A percentile compares a stretch with the other conserved stretches of the same genome.
Evolutionary conservation across 108 stramenopile genomes (phyloP).

Genomic region (Nitzschia sp.): DNA sequence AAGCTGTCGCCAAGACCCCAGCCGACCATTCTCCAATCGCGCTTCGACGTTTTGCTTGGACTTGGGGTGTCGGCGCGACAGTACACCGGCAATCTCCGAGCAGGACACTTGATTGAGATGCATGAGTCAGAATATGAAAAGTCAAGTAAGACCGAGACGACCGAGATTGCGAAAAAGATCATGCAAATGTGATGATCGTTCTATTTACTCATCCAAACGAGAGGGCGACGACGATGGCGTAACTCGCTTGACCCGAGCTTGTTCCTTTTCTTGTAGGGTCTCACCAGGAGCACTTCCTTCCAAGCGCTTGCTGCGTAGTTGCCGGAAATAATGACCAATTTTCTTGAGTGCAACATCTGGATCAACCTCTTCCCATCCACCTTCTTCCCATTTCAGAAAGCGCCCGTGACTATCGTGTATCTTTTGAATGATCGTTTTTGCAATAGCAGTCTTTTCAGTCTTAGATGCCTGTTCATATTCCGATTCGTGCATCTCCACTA

Average conservation of each 20-base stretch:
- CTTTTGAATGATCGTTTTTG: background rate
- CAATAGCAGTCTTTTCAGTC: background rate
- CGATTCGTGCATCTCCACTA: background rate
- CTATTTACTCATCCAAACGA: too few species aligned
- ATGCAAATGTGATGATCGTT: too few species aligned
- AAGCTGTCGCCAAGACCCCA: background rate
- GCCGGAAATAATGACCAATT: slow-evolving; percentile 11
- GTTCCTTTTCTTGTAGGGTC: too few species aligned
- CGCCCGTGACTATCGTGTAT: background rate
- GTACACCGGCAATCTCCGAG: background rate
- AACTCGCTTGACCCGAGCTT: too few species aligned
- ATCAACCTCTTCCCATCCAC: slow-evolving; percentile 22
- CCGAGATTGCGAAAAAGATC: background rate
- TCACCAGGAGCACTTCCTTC: too few species aligned
- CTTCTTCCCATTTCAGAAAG: background rate
- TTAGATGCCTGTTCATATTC: background rate
- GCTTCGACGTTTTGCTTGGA: slow-evolving; percentile 3
- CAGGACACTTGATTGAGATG: background rate
- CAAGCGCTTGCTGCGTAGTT: slow-evolving; percentile 7
- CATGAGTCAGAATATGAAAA: background rate
- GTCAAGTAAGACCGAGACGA: background rate
- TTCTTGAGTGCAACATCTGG: slow-evolving; percentile 9
- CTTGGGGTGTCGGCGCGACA: background rate
- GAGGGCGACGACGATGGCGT: too few species aligned
- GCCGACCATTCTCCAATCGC: background rate